Evolutionary conservation across 192 early-diverging fungal genomes (phyloP).

Genomic region (Martensiomyces pterosporus): DNA sequence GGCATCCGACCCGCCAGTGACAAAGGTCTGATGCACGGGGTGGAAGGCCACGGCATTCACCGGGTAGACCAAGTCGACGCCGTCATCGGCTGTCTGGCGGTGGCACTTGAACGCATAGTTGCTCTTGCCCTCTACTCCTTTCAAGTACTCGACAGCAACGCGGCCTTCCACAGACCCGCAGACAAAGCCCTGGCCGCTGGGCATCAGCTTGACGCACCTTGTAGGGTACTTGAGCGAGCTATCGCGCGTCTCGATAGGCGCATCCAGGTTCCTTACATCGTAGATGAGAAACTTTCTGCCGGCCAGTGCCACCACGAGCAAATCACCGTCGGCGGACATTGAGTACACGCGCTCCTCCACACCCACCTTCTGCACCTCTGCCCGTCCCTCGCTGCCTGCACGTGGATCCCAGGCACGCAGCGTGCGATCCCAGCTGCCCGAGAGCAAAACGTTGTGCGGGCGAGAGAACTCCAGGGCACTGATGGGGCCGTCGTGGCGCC

Average conservation of each 20-base stretch:
- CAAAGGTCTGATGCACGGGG: slow-evolving; percentile 90
- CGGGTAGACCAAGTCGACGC: slow-evolving; percentile 81
- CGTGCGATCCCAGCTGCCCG: slow-evolving; percentile 92
- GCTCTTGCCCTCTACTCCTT: slow-evolving; percentile 62
- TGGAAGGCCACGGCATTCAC: slow-evolving; percentile 93
- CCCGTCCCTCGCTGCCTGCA: slow-evolving; percentile 25
- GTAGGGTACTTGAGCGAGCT: slow-evolving; percentile 89
- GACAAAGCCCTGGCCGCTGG: slow-evolving; percentile 86
- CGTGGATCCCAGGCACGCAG: slow-evolving; percentile 63
- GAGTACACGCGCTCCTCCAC: slow-evolving; percentile 74
- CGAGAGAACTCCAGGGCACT: slow-evolving; percentile 61
- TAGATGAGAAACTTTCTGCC: slow-evolving; percentile 74
- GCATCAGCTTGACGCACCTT: slow-evolving; percentile 76
- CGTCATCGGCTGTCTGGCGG: slow-evolving; percentile 65
- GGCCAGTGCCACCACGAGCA: slow-evolving; percentile 79
- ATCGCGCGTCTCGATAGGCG: slow-evolving; percentile 67
- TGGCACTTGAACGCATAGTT: slow-evolving; percentile 99
- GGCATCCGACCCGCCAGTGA: slow-evolving; percentile 92
- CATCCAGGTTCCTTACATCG: slow-evolving; percentile 79
- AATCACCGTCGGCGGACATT: slow-evolving; percentile 70
- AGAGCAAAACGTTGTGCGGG: slow-evolving; percentile 58
- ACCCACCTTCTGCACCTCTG: slow-evolving; percentile 6
- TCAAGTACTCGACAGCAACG: slow-evolving; percentile 90
- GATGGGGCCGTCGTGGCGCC: slow-evolving; percentile 76
- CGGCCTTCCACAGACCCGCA: slow-evolving; percentile 91